A percentile compares a stretch with the other conserved stretches of the same genome.
These are phyloP conservation scores for Rhazya stricta DNA, from an alignment of 257 asterid genomes.

Conservation along the genomic window DNA sequence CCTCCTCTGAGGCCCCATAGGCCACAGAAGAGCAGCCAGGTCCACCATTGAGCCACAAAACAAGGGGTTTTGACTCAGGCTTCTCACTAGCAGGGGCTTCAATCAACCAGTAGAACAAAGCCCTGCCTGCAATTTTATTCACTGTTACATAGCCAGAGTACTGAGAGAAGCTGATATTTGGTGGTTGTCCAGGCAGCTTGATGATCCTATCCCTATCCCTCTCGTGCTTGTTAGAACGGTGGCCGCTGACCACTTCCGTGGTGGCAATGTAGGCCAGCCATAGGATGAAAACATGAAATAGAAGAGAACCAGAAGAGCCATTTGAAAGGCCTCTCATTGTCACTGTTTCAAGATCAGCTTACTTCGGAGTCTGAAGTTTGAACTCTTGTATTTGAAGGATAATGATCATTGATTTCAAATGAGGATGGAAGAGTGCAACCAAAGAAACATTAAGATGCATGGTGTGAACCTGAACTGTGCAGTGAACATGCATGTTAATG, in stretches of 20 bases:
- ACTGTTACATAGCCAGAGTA: constrained; percentile 60
- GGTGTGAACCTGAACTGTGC: constrained; percentile 3
- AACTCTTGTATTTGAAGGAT: background rate
- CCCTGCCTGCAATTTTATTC: constrained; percentile 38
- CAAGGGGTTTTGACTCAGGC: constrained; percentile 52
- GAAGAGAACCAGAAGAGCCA: background rate
- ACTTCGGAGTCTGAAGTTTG: background rate
- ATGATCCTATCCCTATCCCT: constrained; percentile 49
- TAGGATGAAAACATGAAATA: background rate
- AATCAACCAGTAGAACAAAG: constrained; percentile 56
- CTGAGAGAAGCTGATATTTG: constrained; percentile 39
- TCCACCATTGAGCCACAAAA: constrained; percentile 66
- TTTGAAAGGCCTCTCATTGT: background rate
- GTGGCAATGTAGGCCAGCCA: constrained; percentile 4
- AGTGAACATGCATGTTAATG: background rate
- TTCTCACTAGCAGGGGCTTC: constrained; percentile 31
- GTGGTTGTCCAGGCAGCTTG: constrained; percentile 49
- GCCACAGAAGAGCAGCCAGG: constrained; percentile 68
- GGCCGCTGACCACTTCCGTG: background rate
- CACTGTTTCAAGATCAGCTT: background rate
- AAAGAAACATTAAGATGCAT: background rate
- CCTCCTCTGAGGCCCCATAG: constrained; percentile 59
- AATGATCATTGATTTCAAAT: background rate
- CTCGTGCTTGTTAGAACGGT: constrained; percentile 17
- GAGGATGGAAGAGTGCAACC: background rate